Evolutionary conservation across 495 filamentous ascomycete genomes (phyloP).

Genomic region (Trichoderma virens): DNA sequence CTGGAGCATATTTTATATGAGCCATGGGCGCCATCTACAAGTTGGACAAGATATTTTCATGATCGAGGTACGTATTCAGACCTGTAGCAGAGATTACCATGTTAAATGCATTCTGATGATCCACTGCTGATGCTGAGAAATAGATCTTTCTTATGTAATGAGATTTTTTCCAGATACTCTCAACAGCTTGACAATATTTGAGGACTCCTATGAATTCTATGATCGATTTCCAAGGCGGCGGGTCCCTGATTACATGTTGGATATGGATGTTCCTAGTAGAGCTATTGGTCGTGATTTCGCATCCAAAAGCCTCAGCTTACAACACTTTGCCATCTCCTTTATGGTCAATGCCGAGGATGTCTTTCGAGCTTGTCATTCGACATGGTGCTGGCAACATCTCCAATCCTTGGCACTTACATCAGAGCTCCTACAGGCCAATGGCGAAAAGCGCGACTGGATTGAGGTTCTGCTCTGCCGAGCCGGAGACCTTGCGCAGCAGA

Average conservation of each 20-base stretch:
- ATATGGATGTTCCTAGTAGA: too few species aligned
- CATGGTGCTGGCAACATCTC: neutral
- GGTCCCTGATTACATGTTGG: too few species aligned
- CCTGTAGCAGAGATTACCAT: neutral
- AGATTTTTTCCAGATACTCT: neutral
- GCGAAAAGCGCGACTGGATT: neutral
- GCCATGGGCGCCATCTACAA: neutral
- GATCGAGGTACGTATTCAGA: neutral
- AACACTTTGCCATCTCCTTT: neutral
- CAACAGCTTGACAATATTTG: neutral
- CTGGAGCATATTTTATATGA: neutral
- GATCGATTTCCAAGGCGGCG: neutral
- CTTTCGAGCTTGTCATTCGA: neutral
- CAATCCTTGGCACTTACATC: neutral
- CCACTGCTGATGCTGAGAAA: neutral
- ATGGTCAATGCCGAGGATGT: neutral
- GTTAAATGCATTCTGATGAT: neutral
- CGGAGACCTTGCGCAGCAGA: conserved; percentile 9
- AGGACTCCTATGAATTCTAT: neutral
- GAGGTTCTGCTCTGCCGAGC: neutral
- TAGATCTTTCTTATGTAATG: neutral
- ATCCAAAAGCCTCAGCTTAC: neutral
- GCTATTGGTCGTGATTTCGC: neutral
- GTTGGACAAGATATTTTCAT: neutral
- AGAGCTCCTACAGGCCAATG: neutral